Evolutionary conservation across 2,329 filamentous ascomycete genomes (phyloP).

Genomic region (Blastomyces emzantsi): DNA sequence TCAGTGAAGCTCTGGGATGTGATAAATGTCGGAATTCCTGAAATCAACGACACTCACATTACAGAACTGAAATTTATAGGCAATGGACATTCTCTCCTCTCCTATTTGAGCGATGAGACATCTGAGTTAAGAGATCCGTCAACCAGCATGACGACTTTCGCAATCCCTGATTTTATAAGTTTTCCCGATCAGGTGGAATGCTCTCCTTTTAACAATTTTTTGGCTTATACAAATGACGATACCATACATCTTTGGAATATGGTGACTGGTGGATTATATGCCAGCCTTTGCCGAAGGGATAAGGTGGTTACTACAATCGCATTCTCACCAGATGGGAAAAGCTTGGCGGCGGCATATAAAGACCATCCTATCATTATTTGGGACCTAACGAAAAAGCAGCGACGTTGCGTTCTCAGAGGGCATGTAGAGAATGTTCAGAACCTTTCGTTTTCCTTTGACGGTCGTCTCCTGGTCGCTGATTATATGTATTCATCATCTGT

Average conservation of each 20-base stretch:
- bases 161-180: not conserved
- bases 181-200: not conserved
- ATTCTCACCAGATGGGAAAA: not conserved
- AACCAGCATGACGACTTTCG: not conserved
- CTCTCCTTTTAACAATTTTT: not conserved
- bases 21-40: not conserved
- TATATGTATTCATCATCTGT: not conserved
- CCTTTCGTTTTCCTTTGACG: not conserved
- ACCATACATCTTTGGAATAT: constrained; percentile 2
- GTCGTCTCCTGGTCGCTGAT: not conserved
- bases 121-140: not conserved
- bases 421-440: not conserved
- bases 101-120: not conserved
- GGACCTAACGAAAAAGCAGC: not conserved
- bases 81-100: not conserved
- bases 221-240: not conserved
- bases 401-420: not conserved
- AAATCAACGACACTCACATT: not conserved
- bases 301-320: not conserved
- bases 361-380: not conserved
- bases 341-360: not conserved
- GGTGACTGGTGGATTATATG: not conserved
- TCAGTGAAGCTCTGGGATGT: constrained; percentile 10
- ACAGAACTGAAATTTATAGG: not conserved
- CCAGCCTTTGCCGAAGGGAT: not conserved